These are phyloP conservation scores for Cubamyces lactineus DNA, from an alignment of 768 basidiomycete species.

Conservation along the genomic window DNA sequence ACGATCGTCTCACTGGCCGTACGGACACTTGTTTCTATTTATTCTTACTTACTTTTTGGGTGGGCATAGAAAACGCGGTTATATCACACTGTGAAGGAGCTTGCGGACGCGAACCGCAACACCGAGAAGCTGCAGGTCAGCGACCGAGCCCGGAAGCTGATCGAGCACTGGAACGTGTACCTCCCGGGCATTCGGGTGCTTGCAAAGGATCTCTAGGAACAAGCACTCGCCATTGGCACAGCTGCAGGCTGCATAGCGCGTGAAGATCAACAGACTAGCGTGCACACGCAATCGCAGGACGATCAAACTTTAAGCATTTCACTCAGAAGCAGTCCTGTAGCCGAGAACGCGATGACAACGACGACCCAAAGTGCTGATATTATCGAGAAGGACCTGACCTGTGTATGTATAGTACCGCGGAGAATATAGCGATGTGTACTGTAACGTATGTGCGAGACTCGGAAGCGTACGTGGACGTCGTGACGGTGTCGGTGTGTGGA, in stretches of 20 bases:
- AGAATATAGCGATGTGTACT: conserved; percentile 17
- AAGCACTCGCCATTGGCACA: too few species aligned
- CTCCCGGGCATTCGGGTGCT: background rate
- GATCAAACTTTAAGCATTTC: too few species aligned
- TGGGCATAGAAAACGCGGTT: conserved; percentile 7
- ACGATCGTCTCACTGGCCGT: too few species aligned
- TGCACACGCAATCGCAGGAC: too few species aligned
- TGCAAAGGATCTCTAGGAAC: too few species aligned
- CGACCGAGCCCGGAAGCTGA: conserved; percentile 1
- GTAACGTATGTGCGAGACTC: conserved; percentile 9
- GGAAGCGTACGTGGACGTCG: background rate
- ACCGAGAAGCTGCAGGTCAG: background rate
- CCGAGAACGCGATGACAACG: background rate
- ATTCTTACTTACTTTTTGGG: too few species aligned
- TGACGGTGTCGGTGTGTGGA: background rate
- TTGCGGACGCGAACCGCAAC: background rate
- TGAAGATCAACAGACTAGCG: too few species aligned
- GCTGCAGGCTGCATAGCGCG: too few species aligned
- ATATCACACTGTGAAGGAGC: background rate
- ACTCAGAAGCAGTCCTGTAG: too few species aligned
- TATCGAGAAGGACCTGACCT: background rate
- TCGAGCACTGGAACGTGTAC: background rate
- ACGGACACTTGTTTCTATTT: too few species aligned
- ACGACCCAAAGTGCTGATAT: background rate
- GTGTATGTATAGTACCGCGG: background rate